These are phyloP conservation scores for Podaxis sp. DNA, from an alignment of 768 basidiomycete genomes.

Conservation along the genomic window DNA sequence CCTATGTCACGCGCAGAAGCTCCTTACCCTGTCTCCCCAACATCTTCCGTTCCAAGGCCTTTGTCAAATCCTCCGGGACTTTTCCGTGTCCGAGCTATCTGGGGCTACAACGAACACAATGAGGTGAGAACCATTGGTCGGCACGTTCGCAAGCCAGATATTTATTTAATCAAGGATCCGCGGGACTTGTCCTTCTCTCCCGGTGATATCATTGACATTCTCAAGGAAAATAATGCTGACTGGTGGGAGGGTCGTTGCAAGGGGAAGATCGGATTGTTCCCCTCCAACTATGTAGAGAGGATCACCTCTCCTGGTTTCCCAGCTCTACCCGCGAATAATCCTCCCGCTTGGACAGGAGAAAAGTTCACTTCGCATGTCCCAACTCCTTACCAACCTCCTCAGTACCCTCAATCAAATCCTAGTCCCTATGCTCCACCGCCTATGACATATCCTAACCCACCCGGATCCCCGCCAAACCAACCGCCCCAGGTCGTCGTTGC, in stretches of 20 bases:
- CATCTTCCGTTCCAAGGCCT: conserved; percentile 14
- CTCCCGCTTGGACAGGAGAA: conserved; percentile 12
- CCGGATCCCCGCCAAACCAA: conserved; percentile 5
- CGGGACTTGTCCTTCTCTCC: conserved; percentile 70
- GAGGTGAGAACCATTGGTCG: conserved; percentile 29
- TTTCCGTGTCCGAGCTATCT: conserved; percentile 49
- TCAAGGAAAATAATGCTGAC: conserved; percentile 69
- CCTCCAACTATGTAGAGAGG: conserved; percentile 66
- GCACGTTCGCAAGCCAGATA: not conserved
- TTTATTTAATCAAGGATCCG: conserved; percentile 42
- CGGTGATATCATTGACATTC: conserved; percentile 72
- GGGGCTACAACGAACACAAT: conserved; percentile 62
- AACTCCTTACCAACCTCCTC: conserved; percentile 12
- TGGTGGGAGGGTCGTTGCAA: conserved; percentile 82
- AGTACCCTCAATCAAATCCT: conserved; percentile 9
- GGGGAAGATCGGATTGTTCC: conserved; percentile 69
- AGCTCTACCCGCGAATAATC: conserved; percentile 8
- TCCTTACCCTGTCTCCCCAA: not conserved
- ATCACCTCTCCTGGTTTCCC: conserved; percentile 22
- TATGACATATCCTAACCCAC: conserved; percentile 19
- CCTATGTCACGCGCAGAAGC: not conserved
- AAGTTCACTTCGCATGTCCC: not conserved
- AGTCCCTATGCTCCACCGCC: conserved; percentile 20
- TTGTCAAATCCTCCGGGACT: conserved; percentile 18
- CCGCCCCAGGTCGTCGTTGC: conserved; percentile 13